Evolutionary conservation across 2,329 filamentous ascomycete genomes (phyloP).

Genomic region (Colletotrichum spinosum): DNA sequence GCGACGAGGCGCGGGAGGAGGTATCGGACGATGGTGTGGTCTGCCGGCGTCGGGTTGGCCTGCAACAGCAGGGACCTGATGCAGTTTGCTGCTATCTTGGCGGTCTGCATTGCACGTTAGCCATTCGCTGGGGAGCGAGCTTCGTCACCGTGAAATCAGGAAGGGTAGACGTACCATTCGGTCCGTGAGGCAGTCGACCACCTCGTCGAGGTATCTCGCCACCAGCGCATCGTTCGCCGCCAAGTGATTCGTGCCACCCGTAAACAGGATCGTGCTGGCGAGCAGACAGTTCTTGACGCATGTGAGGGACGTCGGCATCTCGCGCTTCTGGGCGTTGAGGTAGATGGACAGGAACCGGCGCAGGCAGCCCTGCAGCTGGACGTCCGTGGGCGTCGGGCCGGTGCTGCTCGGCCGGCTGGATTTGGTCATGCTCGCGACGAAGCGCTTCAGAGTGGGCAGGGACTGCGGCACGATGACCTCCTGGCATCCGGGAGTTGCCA

Average conservation of each 20-base stretch:
- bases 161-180: constrained; percentile 72
- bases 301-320: constrained; percentile 78
- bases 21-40: constrained; percentile 79
- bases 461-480: constrained; percentile 89
- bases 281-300: constrained; percentile 95
- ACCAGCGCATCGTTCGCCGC: constrained; percentile 81
- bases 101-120: constrained; percentile 64
- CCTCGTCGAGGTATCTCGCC: constrained; percentile 79
- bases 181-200: constrained; percentile 85
- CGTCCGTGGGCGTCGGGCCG: constrained; percentile 63
- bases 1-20: constrained; percentile 80
- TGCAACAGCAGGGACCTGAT: constrained; percentile 84
- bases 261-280: constrained; percentile 89
- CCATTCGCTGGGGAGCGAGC: constrained; percentile 1
- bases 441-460: constrained; percentile 90
- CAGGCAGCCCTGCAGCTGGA: constrained; percentile 84
- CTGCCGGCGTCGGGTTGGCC: constrained; percentile 70
- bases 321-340: constrained; percentile 79
- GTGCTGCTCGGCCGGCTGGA: constrained; percentile 49
- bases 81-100: constrained; percentile 91
- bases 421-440: constrained; percentile 79
- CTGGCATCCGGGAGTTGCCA: constrained; percentile 89
- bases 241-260: constrained; percentile 79
- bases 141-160: not conserved
- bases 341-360: constrained; percentile 86